Base-by-base conservation (phyloP, 1,139 yeast genomes). In the Schwanniomyces etchellsii region DNA sequence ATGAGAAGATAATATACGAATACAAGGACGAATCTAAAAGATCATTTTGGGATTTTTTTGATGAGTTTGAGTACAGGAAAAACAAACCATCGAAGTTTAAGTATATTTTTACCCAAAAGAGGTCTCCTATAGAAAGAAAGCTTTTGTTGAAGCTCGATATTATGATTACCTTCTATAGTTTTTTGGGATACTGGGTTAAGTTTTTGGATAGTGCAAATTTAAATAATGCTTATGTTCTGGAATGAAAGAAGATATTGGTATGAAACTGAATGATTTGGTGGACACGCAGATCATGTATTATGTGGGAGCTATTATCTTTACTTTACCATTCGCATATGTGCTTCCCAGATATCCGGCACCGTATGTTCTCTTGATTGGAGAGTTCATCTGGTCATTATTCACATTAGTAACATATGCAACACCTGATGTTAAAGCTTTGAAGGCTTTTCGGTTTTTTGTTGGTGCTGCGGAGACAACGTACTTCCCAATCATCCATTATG, bases 161-260 rank as follows among this genome's bases (percentile, higher is more conserved):
- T 12, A 39, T 48, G 16, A 40, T 56, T 33, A 52, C 53, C 3
- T 43, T 54, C 22, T 52, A 51, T 35, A 40, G 55, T 2, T 44
- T 52, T 30, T 54, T 54, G 24, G 60, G 60, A 9, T 18, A 18
- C n/a, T 18, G 21, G 21, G 50, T 60, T 34, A 62, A 64, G 33
- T 62, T 57, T 42, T 48, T 70, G 20, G 77, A 72, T 43, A 48
- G 72, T 34, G 51, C 68, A 14, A 73, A 72, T 42, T 42, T 76
- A 22, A 51, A 69, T 22, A 72, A 73, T 41, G 82, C 83, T 2
- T 77, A 74, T 45, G 78, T 14, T 65, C 76, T 3, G 83, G 82
- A 4, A 68, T 77, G 76, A 64, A 68, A 40, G 72, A 72, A 31
- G 77, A 68, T 28, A 43, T 77, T 29, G 47, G 57, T 3, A 60